phyloP scores from a whole-genome alignment of 202 grass and related monocot species.

The Schoenoplectus triqueter region DNA sequence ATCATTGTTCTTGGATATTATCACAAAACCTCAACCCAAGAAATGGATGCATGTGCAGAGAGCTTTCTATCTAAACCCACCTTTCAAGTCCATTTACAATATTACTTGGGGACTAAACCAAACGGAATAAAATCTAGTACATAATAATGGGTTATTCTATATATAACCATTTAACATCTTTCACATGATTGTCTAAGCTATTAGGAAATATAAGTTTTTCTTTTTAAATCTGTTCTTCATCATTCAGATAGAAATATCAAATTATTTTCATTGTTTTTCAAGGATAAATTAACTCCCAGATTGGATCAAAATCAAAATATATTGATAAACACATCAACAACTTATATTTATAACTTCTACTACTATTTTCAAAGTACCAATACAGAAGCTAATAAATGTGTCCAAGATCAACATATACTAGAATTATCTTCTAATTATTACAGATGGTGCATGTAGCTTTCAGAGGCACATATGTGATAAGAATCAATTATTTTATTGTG shows the following conservation, averaged over 20 bases:
- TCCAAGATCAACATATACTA: not conserved
- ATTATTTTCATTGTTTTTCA: not conserved
- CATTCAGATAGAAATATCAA: not conserved
- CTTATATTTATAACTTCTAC: not conserved
- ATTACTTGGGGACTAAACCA: constrained; percentile 2
- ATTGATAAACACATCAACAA: not conserved
- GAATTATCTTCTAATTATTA: not conserved
- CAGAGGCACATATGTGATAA: not conserved
- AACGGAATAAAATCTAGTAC: not conserved
- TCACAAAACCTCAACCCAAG: too few relatives aligned
- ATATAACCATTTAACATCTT: not conserved
- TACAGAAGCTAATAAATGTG: not conserved
- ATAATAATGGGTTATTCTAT: not conserved
- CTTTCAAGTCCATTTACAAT: not conserved
- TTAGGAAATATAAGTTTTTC: not conserved
- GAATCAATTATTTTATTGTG: not conserved
- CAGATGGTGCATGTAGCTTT: not conserved
- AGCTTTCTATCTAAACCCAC: not conserved
- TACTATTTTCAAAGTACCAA: too few relatives aligned
- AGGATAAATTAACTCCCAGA: not conserved
- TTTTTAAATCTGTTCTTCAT: not conserved
- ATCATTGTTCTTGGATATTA: too few relatives aligned
- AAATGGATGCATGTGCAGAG: too few relatives aligned
- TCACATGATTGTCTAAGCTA: not conserved
- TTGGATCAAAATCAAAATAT: too few relatives aligned